Conservation (phyloP, 2,329 filamentous ascomycete species). For the Talaromyces albobiverticillius region DNA sequence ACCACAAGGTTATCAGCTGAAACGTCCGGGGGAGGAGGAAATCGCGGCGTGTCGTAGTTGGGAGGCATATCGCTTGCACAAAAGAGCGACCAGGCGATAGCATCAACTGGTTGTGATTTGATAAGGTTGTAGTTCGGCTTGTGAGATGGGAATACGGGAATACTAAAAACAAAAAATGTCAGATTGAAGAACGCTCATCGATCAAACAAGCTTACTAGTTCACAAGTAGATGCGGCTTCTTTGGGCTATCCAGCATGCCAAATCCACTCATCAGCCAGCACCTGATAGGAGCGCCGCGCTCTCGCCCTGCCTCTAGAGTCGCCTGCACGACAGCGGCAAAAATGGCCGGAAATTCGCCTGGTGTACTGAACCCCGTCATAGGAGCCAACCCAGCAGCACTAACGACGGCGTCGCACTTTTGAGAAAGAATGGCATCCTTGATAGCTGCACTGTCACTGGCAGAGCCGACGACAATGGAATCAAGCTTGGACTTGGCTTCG, state of each 20-base stretch:
- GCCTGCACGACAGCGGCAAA: constrained; percentile 22
- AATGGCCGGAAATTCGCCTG: constrained; percentile 19
- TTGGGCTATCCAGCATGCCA: constrained; percentile 20
- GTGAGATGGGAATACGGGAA: constrained; percentile 22
- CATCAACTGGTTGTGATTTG: constrained; percentile 16
- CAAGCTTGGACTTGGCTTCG: neutral
- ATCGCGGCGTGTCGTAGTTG: constrained; percentile 17
- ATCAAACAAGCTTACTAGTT: constrained; percentile 18
- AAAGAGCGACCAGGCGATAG: constrained; percentile 23
- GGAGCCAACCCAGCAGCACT: constrained; percentile 24
- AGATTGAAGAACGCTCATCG: too few species aligned
- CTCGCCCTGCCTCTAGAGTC: constrained; percentile 18
- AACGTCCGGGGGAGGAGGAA: constrained; percentile 16
- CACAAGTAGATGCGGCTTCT: constrained; percentile 17
- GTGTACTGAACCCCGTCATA: constrained; percentile 8
- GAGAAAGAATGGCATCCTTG: constrained; percentile 19
- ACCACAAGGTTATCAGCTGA: constrained; percentile 20
- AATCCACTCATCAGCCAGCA: constrained; percentile 24
- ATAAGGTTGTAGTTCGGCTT: constrained; percentile 21
- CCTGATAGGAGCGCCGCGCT: constrained; percentile 19
- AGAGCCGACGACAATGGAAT: constrained; percentile 8
- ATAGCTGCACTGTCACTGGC: constrained; percentile 16
- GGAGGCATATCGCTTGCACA: constrained; percentile 20
- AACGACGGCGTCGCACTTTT: constrained; percentile 26
- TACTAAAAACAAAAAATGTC: constrained; percentile 9